Conservation (phyloP, 371 early-diverging fungal species). For the Syncephalastrum sp. region DNA sequence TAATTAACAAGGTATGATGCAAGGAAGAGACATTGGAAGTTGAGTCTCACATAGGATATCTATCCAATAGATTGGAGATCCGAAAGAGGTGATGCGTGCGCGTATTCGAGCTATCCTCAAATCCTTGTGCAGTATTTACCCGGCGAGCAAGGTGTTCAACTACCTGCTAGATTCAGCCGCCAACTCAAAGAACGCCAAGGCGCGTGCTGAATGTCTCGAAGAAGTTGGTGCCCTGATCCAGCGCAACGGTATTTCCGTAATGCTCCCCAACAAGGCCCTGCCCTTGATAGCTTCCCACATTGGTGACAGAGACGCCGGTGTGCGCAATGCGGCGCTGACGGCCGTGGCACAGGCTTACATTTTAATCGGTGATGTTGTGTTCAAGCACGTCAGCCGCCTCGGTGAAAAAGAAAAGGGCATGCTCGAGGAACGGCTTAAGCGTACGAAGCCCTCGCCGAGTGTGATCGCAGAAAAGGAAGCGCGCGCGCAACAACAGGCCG, state of each 20-base stretch:
- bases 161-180: slow-evolving; percentile 69
- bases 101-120: slow-evolving; percentile 68
- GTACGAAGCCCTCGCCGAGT: slow-evolving; percentile 42
- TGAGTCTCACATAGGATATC: neutral
- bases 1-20: slow-evolving; percentile 61
- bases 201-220: slow-evolving; percentile 82
- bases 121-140: slow-evolving; percentile 67
- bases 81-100: slow-evolving; percentile 76
- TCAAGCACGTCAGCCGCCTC: slow-evolving; percentile 69
- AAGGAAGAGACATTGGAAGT: neutral
- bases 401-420: slow-evolving; percentile 80
- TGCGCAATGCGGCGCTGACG: slow-evolving; percentile 75
- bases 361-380: slow-evolving; percentile 71
- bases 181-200: slow-evolving; percentile 78
- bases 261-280: slow-evolving; percentile 63
- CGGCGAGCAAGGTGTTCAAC: slow-evolving; percentile 75
- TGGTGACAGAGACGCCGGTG: slow-evolving; percentile 79
- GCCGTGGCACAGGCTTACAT: slow-evolving; percentile 73
- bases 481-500: slow-evolving; percentile 27
- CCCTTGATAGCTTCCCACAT: slow-evolving; percentile 76
- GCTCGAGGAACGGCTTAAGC: slow-evolving; percentile 75
- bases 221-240: slow-evolving; percentile 75
- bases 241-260: slow-evolving; percentile 72
- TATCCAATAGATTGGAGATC: slow-evolving; percentile 62
- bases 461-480: slow-evolving; percentile 37